These are phyloP conservation scores for Cucurbita argyrosperma DNA, from an alignment of 306 rosid species.

Conservation along the genomic window DNA sequence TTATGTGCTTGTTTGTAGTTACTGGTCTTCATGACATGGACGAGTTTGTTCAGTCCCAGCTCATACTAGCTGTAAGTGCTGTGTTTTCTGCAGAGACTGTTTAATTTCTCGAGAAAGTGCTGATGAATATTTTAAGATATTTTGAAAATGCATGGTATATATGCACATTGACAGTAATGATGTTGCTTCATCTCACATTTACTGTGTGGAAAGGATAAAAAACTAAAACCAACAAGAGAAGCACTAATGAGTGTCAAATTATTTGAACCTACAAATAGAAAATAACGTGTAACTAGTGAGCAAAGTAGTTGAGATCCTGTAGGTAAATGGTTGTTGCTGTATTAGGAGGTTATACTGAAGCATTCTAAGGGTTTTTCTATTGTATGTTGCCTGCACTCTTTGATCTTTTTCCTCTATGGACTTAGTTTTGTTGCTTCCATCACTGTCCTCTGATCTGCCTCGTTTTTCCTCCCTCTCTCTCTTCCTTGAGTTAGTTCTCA, in stretches of 20 bases:
- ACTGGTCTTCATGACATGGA: constrained; percentile 99
- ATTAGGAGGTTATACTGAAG: not conserved
- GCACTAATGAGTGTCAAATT: not conserved
- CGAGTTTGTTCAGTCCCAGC: constrained; percentile 94
- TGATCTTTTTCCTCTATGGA: not conserved
- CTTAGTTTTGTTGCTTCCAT: not conserved
- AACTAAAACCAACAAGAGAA: not conserved
- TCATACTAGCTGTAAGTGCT: constrained; percentile 78
- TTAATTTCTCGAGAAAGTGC: not conserved
- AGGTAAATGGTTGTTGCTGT: not conserved
- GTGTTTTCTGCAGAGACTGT: not conserved
- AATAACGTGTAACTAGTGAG: not conserved
- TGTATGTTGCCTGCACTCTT: not conserved
- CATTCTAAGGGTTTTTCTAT: not conserved
- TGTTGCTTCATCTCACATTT: not conserved
- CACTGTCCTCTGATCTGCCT: not conserved
- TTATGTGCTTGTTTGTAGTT: constrained; percentile 32
- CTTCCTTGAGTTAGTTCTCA: not conserved
- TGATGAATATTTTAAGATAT: not conserved
- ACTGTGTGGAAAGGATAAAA: not conserved
- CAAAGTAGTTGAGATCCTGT: not conserved
- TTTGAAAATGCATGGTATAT: not conserved
- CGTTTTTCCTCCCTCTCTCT: not conserved
- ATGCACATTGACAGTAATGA: not conserved
- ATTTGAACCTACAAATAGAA: not conserved